Base-by-base conservation (phyloP, 2,329 filamentous ascomycete genomes). In the Hymenoscyphus fructigenus region DNA sequence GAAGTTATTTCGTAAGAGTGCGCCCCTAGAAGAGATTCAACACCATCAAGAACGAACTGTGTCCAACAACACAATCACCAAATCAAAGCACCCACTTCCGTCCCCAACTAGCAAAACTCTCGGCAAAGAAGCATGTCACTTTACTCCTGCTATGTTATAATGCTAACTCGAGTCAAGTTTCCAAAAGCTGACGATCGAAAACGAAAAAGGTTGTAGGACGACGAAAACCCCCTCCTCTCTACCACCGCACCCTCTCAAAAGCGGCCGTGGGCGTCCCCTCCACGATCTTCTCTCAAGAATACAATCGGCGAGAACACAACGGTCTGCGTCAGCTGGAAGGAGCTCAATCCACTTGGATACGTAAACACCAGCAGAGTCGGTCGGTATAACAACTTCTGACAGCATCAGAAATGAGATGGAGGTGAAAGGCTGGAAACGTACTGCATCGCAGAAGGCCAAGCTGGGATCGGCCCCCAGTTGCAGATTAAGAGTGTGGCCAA, bases 141-240 rank as follows among this genome's bases (percentile, higher is more conserved):
- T 60, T n/a, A n/a, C 63, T 61, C 56, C 57, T 59, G 20, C 28
- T 65, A 66, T 44, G 56, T 61, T 65, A 67, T 58, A 64, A 66
- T 69, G 65, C 68, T 72, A 69, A 70, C 56, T 59, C 28, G 65
- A 65, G 61, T 67, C 60, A 69, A 69, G 60, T 67, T 67, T 68
- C 62, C 14, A 63, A 62, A 66, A 59, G 38, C 26, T 59, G 32
- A 67, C 26, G 58, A 67, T 59, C 69, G 63, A 57, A 20, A 34
- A 70, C 69, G 68, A 64, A 67, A 64, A 69, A 68, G 71, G 66
- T 63, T 53, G 67, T 50, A 63, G 34, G 59, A 64, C 67, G 66
- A 69, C 65, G 26, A 59, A 44, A 56, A 66, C 56, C 5, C 38
- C 34, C 20, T 23, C 53, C 38, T 41, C 14, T 17, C 14, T 17